Evolutionary conservation across 805 yeast genomes (phyloP), one percentile per base, ranked within the genome.

Genomic region (Cyberlindnera petersonii): DNA sequence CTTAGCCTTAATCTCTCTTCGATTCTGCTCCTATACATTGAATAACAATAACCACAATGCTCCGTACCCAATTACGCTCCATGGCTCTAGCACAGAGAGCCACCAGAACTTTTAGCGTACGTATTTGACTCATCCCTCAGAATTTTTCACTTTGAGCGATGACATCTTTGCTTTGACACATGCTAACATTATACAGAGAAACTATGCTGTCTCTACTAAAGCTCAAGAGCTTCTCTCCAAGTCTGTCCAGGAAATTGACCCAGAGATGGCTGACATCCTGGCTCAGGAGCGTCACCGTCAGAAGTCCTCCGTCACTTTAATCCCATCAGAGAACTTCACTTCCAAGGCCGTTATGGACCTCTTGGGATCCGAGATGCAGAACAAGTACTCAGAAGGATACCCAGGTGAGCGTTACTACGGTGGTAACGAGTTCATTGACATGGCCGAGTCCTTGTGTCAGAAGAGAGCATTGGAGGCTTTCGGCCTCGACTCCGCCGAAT

Each of bases 321-420:
- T 93, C 64, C 96, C 98, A 23, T 86, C 96, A 39, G 98, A 93
- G 72, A 93, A 93, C 69, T 89, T 91, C 73, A 93, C 98, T 41
- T 85, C 97, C 39, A 84, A 84, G 53, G 85, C 98, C 29, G 98
- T 93, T 33, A 85, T 91, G 71, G 98, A 93, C 59, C 86, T 95
- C 24, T 79, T 91, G 58, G 98, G 98, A 52, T 83, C 98, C 36
- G 96, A 94, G 63, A 87, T 93, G 96, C 86, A 86, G 65, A 93
- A 93, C 79, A 93, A 93, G 74, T 93, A 93, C 72, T 88, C 97
- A 27, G 98, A 93, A 71, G 98, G 98, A 48, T 91, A 93, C 71
- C 98, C 98, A 44, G 98, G 98, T 52, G 97, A 95, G 48, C 82
- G 98, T 67, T 93, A 93, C 74, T 93, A 93, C 64, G 98, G 98